Percentiles rank a stretch among this genome's conserved stretches.
These are phyloP conservation scores for Narthecium ossifragum DNA, from an alignment of 106 monocot genomes.

Conservation along the genomic window DNA sequence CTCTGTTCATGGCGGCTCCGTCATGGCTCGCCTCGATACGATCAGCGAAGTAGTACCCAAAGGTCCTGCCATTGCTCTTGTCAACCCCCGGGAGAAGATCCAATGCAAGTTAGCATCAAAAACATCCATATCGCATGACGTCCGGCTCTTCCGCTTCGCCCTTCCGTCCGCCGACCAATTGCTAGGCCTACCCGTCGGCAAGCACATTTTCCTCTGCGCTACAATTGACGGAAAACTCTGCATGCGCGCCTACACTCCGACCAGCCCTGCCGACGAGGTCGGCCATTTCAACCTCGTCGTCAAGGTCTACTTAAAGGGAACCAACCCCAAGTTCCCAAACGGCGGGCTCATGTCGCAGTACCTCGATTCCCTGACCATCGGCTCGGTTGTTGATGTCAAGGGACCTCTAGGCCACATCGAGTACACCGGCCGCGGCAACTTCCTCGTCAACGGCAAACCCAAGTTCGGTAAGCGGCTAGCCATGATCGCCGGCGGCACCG, in stretches of 20 bases:
- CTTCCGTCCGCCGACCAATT: slow-evolving; percentile 50
- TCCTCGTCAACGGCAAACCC: slow-evolving; percentile 51
- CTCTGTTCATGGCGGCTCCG: slow-evolving; percentile 34
- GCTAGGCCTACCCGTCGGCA: slow-evolving; percentile 75
- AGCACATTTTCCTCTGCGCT: slow-evolving; percentile 77
- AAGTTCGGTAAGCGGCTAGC: slow-evolving; percentile 47
- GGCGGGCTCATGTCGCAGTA: slow-evolving; percentile 89
- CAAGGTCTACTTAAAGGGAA: slow-evolving; percentile 69
- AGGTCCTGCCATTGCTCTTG: slow-evolving; percentile 21
- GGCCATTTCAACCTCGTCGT: slow-evolving; percentile 82
- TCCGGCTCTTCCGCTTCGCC: slow-evolving; percentile 70
- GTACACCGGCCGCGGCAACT: slow-evolving; percentile 72
- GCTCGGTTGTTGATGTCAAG: slow-evolving; percentile 55
- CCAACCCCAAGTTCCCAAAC: slow-evolving; percentile 53
- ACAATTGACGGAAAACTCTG: slow-evolving; percentile 66
- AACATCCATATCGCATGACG: slow-evolving; percentile 51
- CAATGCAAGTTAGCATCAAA: slow-evolving; percentile 51
- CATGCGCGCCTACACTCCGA: slow-evolving; percentile 93
- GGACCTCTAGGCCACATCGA: slow-evolving; percentile 87
- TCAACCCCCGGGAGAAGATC: slow-evolving; percentile 60
- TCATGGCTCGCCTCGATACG: slow-evolving; percentile 14
- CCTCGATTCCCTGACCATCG: slow-evolving; percentile 60
- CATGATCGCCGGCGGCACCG: slow-evolving; percentile 90
- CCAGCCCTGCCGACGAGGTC: slow-evolving; percentile 51
- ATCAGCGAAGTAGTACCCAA: slow-evolving; percentile 18